Base-by-base conservation (phyloP, 495 filamentous ascomycete genomes). In the Barbatosphaeria neglecta region DNA sequence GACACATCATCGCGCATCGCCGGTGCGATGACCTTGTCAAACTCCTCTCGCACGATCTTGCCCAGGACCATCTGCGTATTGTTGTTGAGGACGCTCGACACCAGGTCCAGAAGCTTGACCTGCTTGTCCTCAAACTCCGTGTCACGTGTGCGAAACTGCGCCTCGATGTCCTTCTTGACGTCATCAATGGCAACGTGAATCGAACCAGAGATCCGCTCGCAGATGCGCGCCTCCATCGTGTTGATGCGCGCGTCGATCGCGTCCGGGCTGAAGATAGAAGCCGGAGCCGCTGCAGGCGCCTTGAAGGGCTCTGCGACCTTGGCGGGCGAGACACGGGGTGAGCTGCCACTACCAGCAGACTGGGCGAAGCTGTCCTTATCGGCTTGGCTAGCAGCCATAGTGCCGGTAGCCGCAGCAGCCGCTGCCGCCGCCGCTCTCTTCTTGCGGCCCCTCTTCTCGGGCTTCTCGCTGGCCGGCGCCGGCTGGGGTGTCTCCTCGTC, bases 31-130 rank as follows among this genome's bases (percentile, higher is more conserved):
- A 68, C 70, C 28, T 73, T 64, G 53, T 82, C 71, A 50, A 90
- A 86, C 58, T 77, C 80, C 37, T 68, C 64, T 22, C 70, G 73
- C 43, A 95, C 77, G 46, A 93, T 82, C 22, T 75, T 76, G 22
- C 76, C 67, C 25, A 95, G 72, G 20, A 82, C 83, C 53, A 82
- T 76, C 60, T 96, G 88, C 23, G 93, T 86, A 50, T 96, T 97
- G 39, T 92, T 83, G 17, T 87, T 84, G 17, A 99, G 71, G 11
- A 92, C 90, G 43, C 76, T 81, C 1, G 88, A 92, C 8, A 99
- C 86, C 37, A 95, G 72, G 18, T 87, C 84, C 43, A 99, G 74
- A 25, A 99, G 53, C 11, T 65, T 51, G 9, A 62, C 65, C 49
- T 73, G 68, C 46, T 64, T 69, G 47, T 54, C 60, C 46, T 65